These are phyloP conservation scores for Cytospora chrysosperma DNA, from an alignment of 2,329 filamentous ascomycete genomes.

Conservation along the genomic window DNA sequence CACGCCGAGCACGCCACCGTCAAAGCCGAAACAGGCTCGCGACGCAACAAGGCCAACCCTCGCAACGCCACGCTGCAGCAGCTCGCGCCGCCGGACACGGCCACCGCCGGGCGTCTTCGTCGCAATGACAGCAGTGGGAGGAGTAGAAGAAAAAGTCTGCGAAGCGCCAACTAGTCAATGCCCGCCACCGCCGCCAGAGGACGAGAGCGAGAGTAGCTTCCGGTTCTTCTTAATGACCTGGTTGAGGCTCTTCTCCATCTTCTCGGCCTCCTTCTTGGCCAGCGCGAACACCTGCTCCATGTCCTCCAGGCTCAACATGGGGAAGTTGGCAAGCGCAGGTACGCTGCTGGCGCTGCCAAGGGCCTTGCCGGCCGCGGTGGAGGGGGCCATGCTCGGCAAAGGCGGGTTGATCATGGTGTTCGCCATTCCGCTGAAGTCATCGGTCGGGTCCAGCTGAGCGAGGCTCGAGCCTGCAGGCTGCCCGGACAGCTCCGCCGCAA, in stretches of 20 bases:
- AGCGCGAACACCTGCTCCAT: slow-evolving; percentile 55
- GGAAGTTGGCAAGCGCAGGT: slow-evolving; percentile 46
- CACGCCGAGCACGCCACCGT: slow-evolving; percentile 8
- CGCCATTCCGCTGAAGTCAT: slow-evolving; percentile 18
- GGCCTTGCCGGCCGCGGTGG: slow-evolving; percentile 19
- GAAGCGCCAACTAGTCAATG: slow-evolving; percentile 22
- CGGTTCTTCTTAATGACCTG: slow-evolving; percentile 60
- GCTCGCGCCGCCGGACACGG: slow-evolving; percentile 13
- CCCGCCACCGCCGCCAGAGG: slow-evolving; percentile 18
- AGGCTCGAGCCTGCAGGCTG: slow-evolving; percentile 16
- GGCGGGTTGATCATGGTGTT: slow-evolving; percentile 18
- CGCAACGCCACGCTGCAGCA: slow-evolving; percentile 18
- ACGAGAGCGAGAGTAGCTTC: slow-evolving; percentile 44
- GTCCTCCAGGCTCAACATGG: slow-evolving; percentile 61
- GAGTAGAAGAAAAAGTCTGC: background rate
- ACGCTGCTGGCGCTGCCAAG: background rate
- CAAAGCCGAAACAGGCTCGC: slow-evolving; percentile 14
- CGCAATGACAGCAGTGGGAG: background rate
- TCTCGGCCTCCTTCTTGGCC: slow-evolving; percentile 60
- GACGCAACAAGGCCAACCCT: slow-evolving; percentile 17
- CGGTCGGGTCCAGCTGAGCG: slow-evolving; percentile 15
- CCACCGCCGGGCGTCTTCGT: background rate
- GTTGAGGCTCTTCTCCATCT: slow-evolving; percentile 61
- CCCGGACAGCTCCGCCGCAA: slow-evolving; percentile 11
- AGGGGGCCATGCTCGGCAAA: slow-evolving; percentile 5